phyloP scores from a whole-genome alignment of 1,284 basidiomycete species.

The Microbotryomycetes sp. region DNA sequence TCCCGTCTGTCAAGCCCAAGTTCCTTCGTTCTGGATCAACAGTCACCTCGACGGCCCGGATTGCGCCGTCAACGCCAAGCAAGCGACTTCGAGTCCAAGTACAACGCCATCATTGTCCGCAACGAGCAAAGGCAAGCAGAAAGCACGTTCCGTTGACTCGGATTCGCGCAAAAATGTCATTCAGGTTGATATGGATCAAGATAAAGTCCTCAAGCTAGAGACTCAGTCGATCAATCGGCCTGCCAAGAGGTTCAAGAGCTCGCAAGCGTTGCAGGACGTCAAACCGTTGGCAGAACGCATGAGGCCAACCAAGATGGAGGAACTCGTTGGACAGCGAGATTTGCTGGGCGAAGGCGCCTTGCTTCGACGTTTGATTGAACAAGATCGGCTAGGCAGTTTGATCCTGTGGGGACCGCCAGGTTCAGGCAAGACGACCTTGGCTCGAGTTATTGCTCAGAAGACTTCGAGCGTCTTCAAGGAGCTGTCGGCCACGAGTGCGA shows the following conservation, averaged over 20 bases:
- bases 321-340: constrained; percentile 63
- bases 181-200: no score
- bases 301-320: constrained; percentile 53
- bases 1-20: not conserved
- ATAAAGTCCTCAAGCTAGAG: no score
- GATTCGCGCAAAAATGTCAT: no score
- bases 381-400: constrained; percentile 33
- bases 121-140: no score
- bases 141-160: no score
- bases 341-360: constrained; percentile 51
- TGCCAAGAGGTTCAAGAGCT: constrained; percentile 11
- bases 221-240: no score
- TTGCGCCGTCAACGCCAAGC: not conserved
- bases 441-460: constrained; percentile 57
- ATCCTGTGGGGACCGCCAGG: constrained; percentile 59
- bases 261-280: constrained; percentile 28
- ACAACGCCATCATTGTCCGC: no score
- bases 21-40: not conserved
- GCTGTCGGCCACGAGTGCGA: constrained; percentile 48
- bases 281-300: constrained; percentile 60
- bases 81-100: no score
- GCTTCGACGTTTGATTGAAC: constrained; percentile 49
- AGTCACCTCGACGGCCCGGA: not conserved
- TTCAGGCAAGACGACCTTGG: constrained; percentile 69
- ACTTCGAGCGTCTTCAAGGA: constrained; percentile 62